Evolutionary conservation across 768 basidiomycete species (phyloP).

Genomic region (Termitomyces sp.): DNA sequence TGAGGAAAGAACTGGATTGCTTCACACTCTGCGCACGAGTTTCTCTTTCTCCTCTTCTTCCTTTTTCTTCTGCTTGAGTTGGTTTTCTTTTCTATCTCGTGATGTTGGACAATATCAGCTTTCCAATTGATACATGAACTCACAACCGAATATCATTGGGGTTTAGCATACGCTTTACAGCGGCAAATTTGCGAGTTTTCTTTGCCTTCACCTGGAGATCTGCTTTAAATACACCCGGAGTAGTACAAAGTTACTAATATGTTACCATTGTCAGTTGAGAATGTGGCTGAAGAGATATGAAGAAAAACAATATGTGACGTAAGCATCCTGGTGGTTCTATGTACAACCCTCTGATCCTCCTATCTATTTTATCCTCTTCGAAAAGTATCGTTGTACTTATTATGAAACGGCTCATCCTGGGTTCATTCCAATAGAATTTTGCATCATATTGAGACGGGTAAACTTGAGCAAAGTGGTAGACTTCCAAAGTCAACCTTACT

Average conservation of each 20-base stretch:
- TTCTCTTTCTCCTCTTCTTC: slow-evolving; percentile 77
- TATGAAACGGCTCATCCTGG: too few relatives aligned
- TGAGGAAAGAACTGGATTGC: slow-evolving; percentile 11
- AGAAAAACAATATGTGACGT: slow-evolving; percentile 2
- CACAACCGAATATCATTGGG: slow-evolving; percentile 92
- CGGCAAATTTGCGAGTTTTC: slow-evolving; percentile 92
- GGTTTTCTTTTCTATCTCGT: slow-evolving; percentile 78
- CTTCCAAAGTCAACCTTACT: too few relatives aligned
- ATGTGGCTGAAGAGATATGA: background rate
- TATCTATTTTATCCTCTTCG: background rate
- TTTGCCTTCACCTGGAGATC: slow-evolving; percentile 75
- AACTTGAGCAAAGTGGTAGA: too few relatives aligned
- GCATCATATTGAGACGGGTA: too few relatives aligned
- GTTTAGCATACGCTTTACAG: slow-evolving; percentile 90
- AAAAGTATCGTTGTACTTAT: background rate
- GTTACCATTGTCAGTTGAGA: background rate
- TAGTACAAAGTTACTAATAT: background rate
- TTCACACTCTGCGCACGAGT: slow-evolving; percentile 75
- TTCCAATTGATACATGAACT: slow-evolving; percentile 21
- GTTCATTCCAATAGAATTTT: too few relatives aligned
- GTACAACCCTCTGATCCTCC: too few relatives aligned
- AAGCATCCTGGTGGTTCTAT: too few relatives aligned
- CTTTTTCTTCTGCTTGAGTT: slow-evolving; percentile 84
- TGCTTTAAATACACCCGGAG: background rate
- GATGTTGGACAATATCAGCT: slow-evolving; percentile 7